Base-by-base conservation (phyloP, 2,329 filamentous ascomycete genomes). In the Microdochium nivale region DNA sequence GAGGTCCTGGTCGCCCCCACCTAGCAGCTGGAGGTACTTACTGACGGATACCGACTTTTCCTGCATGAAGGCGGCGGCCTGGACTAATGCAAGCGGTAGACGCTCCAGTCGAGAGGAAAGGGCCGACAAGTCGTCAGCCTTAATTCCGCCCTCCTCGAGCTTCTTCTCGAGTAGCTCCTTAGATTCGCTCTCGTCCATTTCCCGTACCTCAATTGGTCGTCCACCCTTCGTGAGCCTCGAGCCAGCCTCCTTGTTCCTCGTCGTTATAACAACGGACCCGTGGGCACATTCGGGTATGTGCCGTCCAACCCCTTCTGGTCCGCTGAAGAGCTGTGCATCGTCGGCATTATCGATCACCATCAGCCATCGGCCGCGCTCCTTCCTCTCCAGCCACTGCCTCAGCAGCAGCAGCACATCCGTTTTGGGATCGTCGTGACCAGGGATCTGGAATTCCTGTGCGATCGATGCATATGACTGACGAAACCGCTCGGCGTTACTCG, bases 41-140 rank as follows among this genome's bases (percentile, higher is more conserved):
- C 3, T n/a, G 9, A 65, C 40, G 0, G 59, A 47, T 4, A 65
- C 62, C 0, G 30, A 49, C 2, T 65, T 68, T 33, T 66, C 59
- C 2, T 61, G 55, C 0, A 71, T 67, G 10, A 67, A 71, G 0
- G 66, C 62, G 0, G 66, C 59, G 4, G 66, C 68, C 47, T 70
- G 67, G 2, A 56, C 63, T 0, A 71, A 32, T 0, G 69, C 69
- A 1, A 71, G 59, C 0, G 68, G 68, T 0, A 70, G 55, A 11
- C 62, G 55, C 1, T 66, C 62, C 0, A 69, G 54, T 0, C 60
- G 58, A 1, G 58, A 57, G 1, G 64, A 57, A 0, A 70, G 59
- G 1, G 47, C 19, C 1, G 57, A 30, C 0, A 59, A 25, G 9
- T 58, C 49, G 1, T 48, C 25, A 0, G 46, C 7, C 0, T 50